Base-by-base conservation (phyloP, 306 rosid genomes). In the Sechiopsis laciniata region DNA sequence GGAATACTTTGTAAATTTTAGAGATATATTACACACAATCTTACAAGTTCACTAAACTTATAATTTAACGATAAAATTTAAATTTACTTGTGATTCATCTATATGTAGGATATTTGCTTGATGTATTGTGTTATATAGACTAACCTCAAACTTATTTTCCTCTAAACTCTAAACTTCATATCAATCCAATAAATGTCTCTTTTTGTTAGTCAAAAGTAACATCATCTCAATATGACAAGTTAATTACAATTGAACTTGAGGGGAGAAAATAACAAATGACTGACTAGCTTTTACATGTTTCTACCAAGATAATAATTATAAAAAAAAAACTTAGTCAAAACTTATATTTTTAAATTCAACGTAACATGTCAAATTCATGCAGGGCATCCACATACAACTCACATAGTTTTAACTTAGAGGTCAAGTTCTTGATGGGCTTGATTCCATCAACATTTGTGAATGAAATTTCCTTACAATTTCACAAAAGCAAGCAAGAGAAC, bases 391-490 rank as follows among this genome's bases (percentile, higher is more conserved):
- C 51, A 63, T 51, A 63, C 70, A 63, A 63, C 15, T 66, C 54
- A 66, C 73, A 45, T 68, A 46, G 40, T 21, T 68, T 45, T 48
- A 72, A 45, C 16, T 17, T 26, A 22, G 63, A 55, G 77, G 73
- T 70, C 81, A 77, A 79, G 79, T 70, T 78, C 14, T 74, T 63
- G 59, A 53, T 59, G 69, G 60, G 69, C 48, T 67, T 50, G 20
- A 68, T 54, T 10, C 13, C 15, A 73, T 65, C 64, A 37, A 61
- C 70, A 76, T 78, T 53, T 75, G 21, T 48, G 10, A 37, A 67
- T 79, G 89, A 88, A 85, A 82, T 74, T 88, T 85, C 90, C 84
- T 84, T 60, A 57, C 45, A 52, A 53, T 76, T 83, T 80, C 85
- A 88, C 54, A 55, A 72, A 74, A 75, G 60, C 73, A 62, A 63